phyloP scores from a whole-genome alignment of 169 alveolate species.

The Eimeria praecox region DNA sequence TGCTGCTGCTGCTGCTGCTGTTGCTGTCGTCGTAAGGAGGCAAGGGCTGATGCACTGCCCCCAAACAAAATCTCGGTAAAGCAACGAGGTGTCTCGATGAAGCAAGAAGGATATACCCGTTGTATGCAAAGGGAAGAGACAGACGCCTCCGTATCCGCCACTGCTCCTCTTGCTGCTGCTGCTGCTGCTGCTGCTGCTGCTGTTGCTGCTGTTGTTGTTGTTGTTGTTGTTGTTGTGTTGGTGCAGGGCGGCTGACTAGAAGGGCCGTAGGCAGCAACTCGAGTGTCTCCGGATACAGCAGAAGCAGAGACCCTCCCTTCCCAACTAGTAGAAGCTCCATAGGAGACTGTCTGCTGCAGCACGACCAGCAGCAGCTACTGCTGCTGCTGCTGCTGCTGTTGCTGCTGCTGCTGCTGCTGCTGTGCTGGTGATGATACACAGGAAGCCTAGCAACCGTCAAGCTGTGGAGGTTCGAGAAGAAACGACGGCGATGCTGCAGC shows the following conservation, averaged over 20 bases:
- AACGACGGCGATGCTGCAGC: background rate
- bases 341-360: background rate
- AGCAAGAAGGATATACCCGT: slow-evolving; percentile 4
- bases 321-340: slow-evolving; percentile 38
- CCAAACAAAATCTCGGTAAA: slow-evolving; percentile 9
- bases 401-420: slow-evolving; percentile 22
- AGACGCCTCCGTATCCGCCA: background rate
- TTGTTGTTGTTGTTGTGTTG: background rate
- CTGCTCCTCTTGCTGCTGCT: slow-evolving; percentile 23
- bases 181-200: slow-evolving; percentile 2
- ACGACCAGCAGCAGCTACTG: background rate
- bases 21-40: background rate
- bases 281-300: slow-evolving; percentile 12
- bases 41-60: background rate
- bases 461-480: background rate
- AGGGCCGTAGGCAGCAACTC: background rate
- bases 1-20: slow-evolving; percentile 13
- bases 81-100: background rate
- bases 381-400: background rate
- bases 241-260: background rate
- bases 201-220: slow-evolving; percentile 13
- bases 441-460: background rate
- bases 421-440: background rate
- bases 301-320: background rate
- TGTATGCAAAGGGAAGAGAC: background rate